These are phyloP conservation scores for Phytophthora megakarya DNA, from an alignment of 352 stramenopile genomes.

Conservation along the genomic window DNA sequence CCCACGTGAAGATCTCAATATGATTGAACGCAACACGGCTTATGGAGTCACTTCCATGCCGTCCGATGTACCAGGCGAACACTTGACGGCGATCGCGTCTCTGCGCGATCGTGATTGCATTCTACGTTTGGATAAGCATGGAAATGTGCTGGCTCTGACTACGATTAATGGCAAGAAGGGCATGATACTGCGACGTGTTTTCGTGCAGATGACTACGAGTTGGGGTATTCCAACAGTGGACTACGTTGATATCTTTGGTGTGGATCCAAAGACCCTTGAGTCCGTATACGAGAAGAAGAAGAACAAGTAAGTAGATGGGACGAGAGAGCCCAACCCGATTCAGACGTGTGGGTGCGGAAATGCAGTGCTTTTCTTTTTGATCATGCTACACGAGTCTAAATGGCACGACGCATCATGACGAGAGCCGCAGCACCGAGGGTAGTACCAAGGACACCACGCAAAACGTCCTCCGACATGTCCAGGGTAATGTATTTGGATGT, in stretches of 20 bases:
- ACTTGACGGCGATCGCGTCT: slow-evolving; percentile 56
- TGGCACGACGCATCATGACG: slow-evolving; percentile 79
- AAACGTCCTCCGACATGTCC: slow-evolving; percentile 71
- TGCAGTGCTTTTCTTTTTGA: slow-evolving; percentile 26
- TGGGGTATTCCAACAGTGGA: slow-evolving; percentile 84
- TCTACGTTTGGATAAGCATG: slow-evolving; percentile 60
- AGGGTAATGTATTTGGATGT: slow-evolving; percentile 88
- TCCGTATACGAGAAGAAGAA: slow-evolving; percentile 86
- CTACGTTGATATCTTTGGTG: slow-evolving; percentile 83
- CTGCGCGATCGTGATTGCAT: slow-evolving; percentile 73
- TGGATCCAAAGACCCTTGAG: slow-evolving; percentile 63
- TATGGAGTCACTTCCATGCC: slow-evolving; percentile 67
- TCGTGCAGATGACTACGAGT: slow-evolving; percentile 82
- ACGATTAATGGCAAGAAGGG: slow-evolving; percentile 69
- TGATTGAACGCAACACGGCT: slow-evolving; percentile 85
- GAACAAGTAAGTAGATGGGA: slow-evolving; percentile 57
- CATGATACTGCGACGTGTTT: slow-evolving; percentile 78
- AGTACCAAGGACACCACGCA: slow-evolving; percentile 73
- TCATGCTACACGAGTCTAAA: slow-evolving; percentile 44
- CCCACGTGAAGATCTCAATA: slow-evolving; percentile 80
- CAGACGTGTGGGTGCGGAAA: slow-evolving; percentile 27
- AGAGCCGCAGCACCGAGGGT: slow-evolving; percentile 74
- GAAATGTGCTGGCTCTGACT: slow-evolving; percentile 64
- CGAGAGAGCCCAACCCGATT: slow-evolving; percentile 23
- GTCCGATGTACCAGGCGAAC: slow-evolving; percentile 46